Base-by-base conservation (phyloP, 495 filamentous ascomycete genomes). In the Penicillium lividum region DNA sequence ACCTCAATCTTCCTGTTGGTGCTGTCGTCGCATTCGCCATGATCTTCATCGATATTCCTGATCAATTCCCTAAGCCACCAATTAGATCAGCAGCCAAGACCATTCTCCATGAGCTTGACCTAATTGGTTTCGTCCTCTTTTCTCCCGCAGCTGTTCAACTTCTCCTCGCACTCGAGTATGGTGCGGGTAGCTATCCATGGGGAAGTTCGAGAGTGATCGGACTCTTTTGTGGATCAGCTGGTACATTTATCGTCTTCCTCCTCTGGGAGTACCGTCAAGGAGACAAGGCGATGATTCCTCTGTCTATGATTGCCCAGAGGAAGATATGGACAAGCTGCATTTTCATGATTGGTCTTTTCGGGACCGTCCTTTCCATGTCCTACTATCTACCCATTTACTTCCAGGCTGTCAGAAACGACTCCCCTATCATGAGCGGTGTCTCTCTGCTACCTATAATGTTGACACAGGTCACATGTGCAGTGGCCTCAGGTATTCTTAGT, bases 1-100 rank as follows among this genome's bases (percentile, higher is more conserved):
- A 84, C 60, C 81, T 88, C 54, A 89, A 88, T 63, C 75, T 88
- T 25, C 85, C 84, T 0, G 74, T 87, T 43, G 85, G 84, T 13
- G 83, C 59, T 4, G 50, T 84, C 11, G 74, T 79, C 2, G 76
- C 69, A 7, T 16, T 77, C 7, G 60, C 85, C 18, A 51, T 75
- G 11, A 40, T 85, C 16, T 72, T 84, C 57, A 62, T 83, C 56
- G 63, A 74, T 5, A 74, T 85, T 5, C 84, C 86, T 4, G 65
- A 78, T 51, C 59, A 75, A 15, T 70, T 63, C 4, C 45, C 58
- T 34, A 81, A 80, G 51, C 72, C 80, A 38, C 68, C 68, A 43
- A 57, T 75, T 33, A 65, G 69, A 18, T 56, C 65, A n/a, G 55
- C 70, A 3, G 62, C 73, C 27, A 58, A 66, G 0, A 65, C 61